Percentiles rank a stretch among this genome's conserved stretches.
These are phyloP conservation scores for Penicillium expansum DNA, from an alignment of 2,329 filamentous ascomycete genomes.

Conservation along the genomic window DNA sequence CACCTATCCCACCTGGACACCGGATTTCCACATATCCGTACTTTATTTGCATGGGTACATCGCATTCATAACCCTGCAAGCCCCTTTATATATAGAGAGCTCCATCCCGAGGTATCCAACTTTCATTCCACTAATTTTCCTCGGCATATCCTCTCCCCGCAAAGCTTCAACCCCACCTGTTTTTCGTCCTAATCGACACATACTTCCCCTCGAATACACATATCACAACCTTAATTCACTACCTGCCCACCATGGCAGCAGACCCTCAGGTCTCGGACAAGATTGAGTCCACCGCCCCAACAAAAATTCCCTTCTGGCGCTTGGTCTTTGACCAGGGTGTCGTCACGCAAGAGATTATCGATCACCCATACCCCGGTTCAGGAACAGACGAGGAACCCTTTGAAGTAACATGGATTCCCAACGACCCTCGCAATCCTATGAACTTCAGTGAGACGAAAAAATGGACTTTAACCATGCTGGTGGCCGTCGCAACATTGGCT, in stretches of 20 bases:
- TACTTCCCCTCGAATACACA: background rate
- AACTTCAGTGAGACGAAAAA: constrained; percentile 57
- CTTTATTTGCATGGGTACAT: background rate
- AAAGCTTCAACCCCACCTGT: background rate
- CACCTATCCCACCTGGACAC: background rate
- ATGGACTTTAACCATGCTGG: constrained; percentile 63
- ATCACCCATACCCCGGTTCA: constrained; percentile 56
- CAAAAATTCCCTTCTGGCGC: constrained; percentile 46
- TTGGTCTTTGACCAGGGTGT: constrained; percentile 58
- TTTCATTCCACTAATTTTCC: background rate
- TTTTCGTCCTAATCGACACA: background rate
- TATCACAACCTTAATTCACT: background rate
- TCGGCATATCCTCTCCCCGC: background rate
- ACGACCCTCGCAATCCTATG: constrained; percentile 67
- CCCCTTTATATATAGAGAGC: background rate
- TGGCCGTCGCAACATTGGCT: constrained; percentile 64
- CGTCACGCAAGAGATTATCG: constrained; percentile 56
- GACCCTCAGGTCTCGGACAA: constrained; percentile 25
- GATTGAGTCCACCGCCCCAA: constrained; percentile 27
- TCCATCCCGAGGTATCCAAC: background rate
- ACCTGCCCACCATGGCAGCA: constrained; percentile 27
- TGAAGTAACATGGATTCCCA: constrained; percentile 64
- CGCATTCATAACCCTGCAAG: background rate
- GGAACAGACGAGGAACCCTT: constrained; percentile 68
- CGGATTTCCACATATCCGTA: background rate